Base-by-base conservation (phyloP, 225 moss, liverwort and hornwort genomes). In the Sphagnum contortum region DNA sequence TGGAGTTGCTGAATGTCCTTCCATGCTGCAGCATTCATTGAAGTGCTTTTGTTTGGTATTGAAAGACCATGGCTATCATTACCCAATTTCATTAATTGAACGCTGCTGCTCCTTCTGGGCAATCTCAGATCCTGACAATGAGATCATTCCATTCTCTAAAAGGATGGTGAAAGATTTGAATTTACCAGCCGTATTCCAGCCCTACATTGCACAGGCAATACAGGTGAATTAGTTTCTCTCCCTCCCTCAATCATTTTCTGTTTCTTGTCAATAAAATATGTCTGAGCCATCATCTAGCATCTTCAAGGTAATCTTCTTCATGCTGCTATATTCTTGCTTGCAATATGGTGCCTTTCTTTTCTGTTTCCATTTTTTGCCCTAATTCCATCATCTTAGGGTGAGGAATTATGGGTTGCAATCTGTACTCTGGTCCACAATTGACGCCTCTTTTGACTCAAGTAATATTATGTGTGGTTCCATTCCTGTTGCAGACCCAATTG, bases 131-230 rank as follows among this genome's bases (percentile, higher is more conserved):
- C 73, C 81, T 54, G 84, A 84, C 68, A 69, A 74, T 44, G 84
- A 84, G 66, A 73, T 84, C 3, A 76, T 75, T 67, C 69, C 78
- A 55, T 84, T 84, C 48, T 74, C 66, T 29, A 77, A 77, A 66
- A 63, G 78, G 45, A 75, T 84, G 77, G 56, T 68, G 5, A 84
- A 75, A 51, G 84, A 84, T 59, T 69, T 80, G 65, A 78, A 76
- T 66, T 75, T 84, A 9, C 66, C 84, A 14, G 61, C 80, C 61
- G 78, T 67, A n/a, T 84, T 84, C 70, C 69, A 64, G 57, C 65
- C 75, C n/a, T 47, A 80, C n/a, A 76, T 84, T 51, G 75, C 75
- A 4, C 84, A 84, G 59, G 72, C 77, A 61, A 80, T 84, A 71
- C 84, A 84, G 84, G 84, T 84, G 54, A 29, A 45, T 53, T 14